Evolutionary conservation across 2,329 filamentous ascomycete species (phyloP).

Genomic region (Cladosporium cucumerinum): DNA sequence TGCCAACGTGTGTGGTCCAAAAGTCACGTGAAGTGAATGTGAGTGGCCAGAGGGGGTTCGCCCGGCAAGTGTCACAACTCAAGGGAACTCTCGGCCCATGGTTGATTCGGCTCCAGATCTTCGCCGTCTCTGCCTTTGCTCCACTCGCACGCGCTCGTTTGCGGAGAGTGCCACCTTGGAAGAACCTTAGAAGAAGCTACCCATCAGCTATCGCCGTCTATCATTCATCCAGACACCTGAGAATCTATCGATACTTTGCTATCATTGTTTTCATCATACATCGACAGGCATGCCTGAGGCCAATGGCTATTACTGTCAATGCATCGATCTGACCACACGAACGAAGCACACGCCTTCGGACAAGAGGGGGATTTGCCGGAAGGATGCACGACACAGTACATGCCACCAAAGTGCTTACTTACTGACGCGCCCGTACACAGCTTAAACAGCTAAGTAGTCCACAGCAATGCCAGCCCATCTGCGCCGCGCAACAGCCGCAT

Average conservation of each 20-base stretch:
- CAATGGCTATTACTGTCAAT: neutral
- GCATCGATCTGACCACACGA: neutral
- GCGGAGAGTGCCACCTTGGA: neutral
- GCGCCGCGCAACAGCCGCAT: neutral
- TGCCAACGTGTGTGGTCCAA: neutral
- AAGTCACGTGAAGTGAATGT: neutral
- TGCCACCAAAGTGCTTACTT: neutral
- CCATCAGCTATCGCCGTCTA: neutral
- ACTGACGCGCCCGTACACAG: neutral
- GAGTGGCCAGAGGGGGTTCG: neutral
- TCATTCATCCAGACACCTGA: neutral
- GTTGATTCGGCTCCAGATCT: constrained; percentile 2
- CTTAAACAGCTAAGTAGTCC: neutral
- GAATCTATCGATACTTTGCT: neutral
- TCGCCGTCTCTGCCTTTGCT: neutral
- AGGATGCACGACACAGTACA: neutral
- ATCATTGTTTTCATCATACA: neutral
- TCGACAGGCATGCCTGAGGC: neutral
- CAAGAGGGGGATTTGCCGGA: constrained; percentile 11
- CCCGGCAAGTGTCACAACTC: neutral
- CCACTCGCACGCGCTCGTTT: neutral
- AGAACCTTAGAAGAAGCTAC: neutral
- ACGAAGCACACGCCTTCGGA: neutral
- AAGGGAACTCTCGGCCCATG: neutral
- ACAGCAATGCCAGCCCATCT: neutral